Conservation (phyloP, 352 stramenopile species). For the Pythium phragmiticola region DNA sequence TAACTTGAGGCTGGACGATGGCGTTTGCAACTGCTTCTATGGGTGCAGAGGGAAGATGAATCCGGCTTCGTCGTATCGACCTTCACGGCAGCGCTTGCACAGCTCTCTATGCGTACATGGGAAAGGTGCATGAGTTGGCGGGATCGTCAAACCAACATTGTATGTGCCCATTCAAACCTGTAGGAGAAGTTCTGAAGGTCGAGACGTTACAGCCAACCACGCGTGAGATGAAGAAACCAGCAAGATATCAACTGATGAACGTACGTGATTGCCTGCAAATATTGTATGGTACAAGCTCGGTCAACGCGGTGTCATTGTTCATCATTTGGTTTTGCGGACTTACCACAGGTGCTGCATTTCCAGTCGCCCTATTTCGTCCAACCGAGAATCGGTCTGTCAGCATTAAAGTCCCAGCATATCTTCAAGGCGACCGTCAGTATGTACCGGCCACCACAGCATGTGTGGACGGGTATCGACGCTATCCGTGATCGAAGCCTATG, state of each 20-base stretch:
- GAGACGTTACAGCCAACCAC: background rate
- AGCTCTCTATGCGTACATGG: conserved; percentile 32
- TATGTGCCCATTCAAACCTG: conserved; percentile 21
- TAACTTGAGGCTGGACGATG: background rate
- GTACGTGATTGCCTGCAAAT: conserved; percentile 25
- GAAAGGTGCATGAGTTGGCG: background rate
- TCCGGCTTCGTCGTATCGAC: conserved; percentile 57
- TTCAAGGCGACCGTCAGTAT: background rate
- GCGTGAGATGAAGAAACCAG: background rate
- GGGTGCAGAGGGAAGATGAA: conserved; percentile 38
- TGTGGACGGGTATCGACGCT: conserved; percentile 31
- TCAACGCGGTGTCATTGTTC: background rate
- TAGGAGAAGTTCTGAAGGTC: conserved; percentile 69
- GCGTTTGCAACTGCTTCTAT: background rate
- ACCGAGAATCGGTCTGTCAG: conserved; percentile 7
- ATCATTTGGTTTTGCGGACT: background rate
- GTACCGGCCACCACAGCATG: conserved; percentile 82
- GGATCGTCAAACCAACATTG: background rate
- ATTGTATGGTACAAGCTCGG: background rate
- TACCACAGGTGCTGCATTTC: conserved; percentile 77
- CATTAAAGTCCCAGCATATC: conserved; percentile 14
- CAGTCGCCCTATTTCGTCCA: conserved; percentile 52
- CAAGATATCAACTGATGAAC: background rate
- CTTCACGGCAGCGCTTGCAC: conserved; percentile 63
- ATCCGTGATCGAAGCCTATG: background rate